These are phyloP conservation scores for Eutypa lata DNA, from an alignment of 2,329 filamentous ascomycete species.

Conservation along the genomic window DNA sequence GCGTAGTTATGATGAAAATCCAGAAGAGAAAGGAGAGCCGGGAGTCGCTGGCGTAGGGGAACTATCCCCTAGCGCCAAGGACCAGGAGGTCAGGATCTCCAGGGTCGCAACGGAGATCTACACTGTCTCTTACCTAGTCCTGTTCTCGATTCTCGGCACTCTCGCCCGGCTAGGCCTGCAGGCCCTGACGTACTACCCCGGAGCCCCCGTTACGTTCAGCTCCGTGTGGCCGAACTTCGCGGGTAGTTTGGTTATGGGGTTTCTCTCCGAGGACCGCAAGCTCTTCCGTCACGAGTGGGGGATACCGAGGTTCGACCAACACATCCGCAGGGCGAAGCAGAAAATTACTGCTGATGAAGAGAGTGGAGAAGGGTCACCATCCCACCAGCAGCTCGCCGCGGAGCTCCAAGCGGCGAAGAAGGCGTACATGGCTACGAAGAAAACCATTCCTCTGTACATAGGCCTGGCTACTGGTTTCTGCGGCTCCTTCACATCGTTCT, in stretches of 20 bases:
- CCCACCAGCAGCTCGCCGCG: slow-evolving; percentile 23
- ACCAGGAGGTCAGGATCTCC: slow-evolving; percentile 36
- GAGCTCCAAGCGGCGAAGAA: slow-evolving; percentile 49
- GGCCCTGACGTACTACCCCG: slow-evolving; percentile 75
- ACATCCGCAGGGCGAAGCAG: slow-evolving; percentile 30
- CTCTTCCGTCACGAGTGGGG: slow-evolving; percentile 71
- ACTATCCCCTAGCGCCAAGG: too few species aligned
- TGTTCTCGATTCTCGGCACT: slow-evolving; percentile 84
- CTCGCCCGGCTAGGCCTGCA: slow-evolving; percentile 78
- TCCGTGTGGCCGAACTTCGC: slow-evolving; percentile 86
- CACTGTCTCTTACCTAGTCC: slow-evolving; percentile 75
- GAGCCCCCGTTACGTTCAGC: slow-evolving; percentile 69
- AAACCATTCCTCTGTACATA: slow-evolving; percentile 84
- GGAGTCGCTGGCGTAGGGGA: too few species aligned
- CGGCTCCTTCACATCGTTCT: slow-evolving; percentile 88
- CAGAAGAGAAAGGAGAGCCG: too few species aligned
- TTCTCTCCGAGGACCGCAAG: slow-evolving; percentile 73
- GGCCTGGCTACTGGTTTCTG: slow-evolving; percentile 85
- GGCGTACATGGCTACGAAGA: slow-evolving; percentile 65
- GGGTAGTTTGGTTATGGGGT: slow-evolving; percentile 81
- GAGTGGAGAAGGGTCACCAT: too few species aligned
- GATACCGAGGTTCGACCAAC: slow-evolving; percentile 34
- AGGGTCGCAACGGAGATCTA: slow-evolving; percentile 58
- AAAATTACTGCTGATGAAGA: too few species aligned
- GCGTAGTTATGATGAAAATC: too few species aligned